These are phyloP conservation scores for Penicillium macrosclerotiorum DNA, from an alignment of 495 filamentous ascomycete genomes.

Conservation along the genomic window DNA sequence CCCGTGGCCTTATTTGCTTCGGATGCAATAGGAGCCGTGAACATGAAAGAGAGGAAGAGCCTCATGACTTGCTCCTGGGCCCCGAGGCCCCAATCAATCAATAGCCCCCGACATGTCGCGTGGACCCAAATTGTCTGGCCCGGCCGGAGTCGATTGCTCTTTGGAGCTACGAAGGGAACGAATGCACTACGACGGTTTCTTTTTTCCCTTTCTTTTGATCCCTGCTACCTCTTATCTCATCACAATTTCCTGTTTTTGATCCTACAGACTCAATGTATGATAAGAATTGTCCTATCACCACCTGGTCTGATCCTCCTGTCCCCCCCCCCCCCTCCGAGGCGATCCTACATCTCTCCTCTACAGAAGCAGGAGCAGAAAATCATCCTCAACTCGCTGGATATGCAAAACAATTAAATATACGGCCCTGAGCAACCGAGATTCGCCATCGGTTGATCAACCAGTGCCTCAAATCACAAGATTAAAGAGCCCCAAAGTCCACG, in stretches of 20 bases:
- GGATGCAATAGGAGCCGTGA: not conserved
- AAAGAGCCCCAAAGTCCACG: too few relatives aligned
- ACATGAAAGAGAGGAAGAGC: too few relatives aligned
- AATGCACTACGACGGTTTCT: conserved; percentile 15
- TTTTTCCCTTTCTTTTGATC: conserved; percentile 9
- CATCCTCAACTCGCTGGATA: not conserved
- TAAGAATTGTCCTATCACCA: not conserved
- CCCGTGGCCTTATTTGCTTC: not conserved
- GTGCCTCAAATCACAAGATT: too few relatives aligned
- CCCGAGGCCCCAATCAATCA: not conserved
- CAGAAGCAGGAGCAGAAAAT: too few relatives aligned
- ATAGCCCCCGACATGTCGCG: not conserved
- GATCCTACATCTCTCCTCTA: too few relatives aligned
- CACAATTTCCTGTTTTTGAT: not conserved
- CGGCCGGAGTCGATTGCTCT: conserved; percentile 12
- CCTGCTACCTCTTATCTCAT: too few relatives aligned
- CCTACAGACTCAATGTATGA: not conserved
- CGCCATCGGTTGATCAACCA: too few relatives aligned
- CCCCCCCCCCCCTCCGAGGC: too few relatives aligned
- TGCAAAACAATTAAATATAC: not conserved
- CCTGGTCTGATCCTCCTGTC: too few relatives aligned
- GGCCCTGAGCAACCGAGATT: not conserved
- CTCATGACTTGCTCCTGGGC: not conserved
- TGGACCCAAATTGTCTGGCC: conserved; percentile 9
- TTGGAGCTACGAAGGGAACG: conserved; percentile 28